These are phyloP conservation scores for Annulohypoxylon stygium DNA, from an alignment of 495 filamentous ascomycete species.

Conservation along the genomic window DNA sequence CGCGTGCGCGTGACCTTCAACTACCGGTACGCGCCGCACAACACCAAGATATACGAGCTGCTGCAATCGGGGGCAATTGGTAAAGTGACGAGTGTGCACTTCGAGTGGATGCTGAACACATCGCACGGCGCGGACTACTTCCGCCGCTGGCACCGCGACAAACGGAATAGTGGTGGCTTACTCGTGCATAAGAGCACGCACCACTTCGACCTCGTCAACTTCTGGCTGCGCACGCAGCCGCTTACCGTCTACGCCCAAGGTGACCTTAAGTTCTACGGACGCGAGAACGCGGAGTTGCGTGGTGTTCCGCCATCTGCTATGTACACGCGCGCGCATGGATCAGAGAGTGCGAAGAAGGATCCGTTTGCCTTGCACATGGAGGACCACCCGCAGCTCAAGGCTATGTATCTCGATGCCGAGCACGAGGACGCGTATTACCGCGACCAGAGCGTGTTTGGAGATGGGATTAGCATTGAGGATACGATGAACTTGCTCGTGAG, in stretches of 20 bases:
- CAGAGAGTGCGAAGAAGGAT: slow-evolving; percentile 52
- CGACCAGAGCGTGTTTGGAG: slow-evolving; percentile 70
- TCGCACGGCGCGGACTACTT: slow-evolving; percentile 72
- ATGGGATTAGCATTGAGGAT: slow-evolving; percentile 72
- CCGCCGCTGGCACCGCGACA: slow-evolving; percentile 72
- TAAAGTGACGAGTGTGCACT: slow-evolving; percentile 66
- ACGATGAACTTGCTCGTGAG: slow-evolving; percentile 70
- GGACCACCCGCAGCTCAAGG: slow-evolving; percentile 63
- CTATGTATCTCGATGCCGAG: slow-evolving; percentile 69
- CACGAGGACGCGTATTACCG: slow-evolving; percentile 70
- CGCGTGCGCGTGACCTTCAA: slow-evolving; percentile 64
- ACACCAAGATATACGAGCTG: slow-evolving; percentile 64
- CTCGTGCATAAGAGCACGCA: slow-evolving; percentile 65
- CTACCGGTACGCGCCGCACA: slow-evolving; percentile 66
- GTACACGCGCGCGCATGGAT: slow-evolving; percentile 56
- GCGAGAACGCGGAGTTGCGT: slow-evolving; percentile 60
- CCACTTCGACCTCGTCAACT: slow-evolving; percentile 66
- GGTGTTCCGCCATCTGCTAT: slow-evolving; percentile 53
- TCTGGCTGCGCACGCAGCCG: slow-evolving; percentile 62
- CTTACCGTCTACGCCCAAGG: slow-evolving; percentile 61
- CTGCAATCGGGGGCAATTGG: slow-evolving; percentile 65
- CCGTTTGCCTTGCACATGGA: slow-evolving; percentile 67
- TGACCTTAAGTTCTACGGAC: slow-evolving; percentile 62
- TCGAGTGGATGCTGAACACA: slow-evolving; percentile 72
- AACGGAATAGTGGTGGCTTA: slow-evolving; percentile 67